A percentile compares a stretch with the other conserved stretches of the same genome.
phyloP scores from a whole-genome alignment of 2,329 filamentous ascomycete genomes.

The Coniochaeta ligniaria region DNA sequence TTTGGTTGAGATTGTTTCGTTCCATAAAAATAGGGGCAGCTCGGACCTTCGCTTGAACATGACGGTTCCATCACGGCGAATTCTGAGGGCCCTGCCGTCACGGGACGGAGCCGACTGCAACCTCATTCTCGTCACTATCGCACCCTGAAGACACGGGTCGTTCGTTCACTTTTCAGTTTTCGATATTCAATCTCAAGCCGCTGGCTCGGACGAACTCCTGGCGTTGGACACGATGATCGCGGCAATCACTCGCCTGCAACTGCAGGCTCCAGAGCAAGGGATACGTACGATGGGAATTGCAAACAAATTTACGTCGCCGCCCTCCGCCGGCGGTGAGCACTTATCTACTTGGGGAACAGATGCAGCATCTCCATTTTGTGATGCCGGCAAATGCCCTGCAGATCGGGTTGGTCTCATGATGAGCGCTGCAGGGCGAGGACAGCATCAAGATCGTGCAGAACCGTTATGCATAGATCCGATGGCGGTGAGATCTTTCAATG shows the following conservation, averaged over 20 bases:
- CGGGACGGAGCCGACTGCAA: not conserved
- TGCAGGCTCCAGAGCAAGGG: not conserved
- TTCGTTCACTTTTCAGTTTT: not conserved
- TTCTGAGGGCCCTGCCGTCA: not conserved
- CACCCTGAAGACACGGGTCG: not conserved
- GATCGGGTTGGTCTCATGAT: not conserved
- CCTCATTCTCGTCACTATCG: not conserved
- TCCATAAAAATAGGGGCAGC: conserved; percentile 1
- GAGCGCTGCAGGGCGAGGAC: not conserved
- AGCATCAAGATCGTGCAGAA: not conserved
- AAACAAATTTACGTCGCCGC: not conserved
- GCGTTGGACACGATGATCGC: no score
- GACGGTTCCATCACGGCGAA: not conserved
- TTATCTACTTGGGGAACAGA: not conserved
- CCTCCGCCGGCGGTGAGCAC: not conserved
- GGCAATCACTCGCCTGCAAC: not conserved
- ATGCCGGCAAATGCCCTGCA: not conserved
- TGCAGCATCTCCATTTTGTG: not conserved
- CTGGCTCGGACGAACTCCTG: not conserved
- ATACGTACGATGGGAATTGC: not conserved
- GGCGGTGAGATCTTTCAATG: not conserved
- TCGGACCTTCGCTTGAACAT: not conserved
- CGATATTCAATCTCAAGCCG: not conserved
- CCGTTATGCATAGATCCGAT: not conserved
- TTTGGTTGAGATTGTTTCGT: not conserved